phyloP scores from a whole-genome alignment of 2,329 filamentous ascomycete genomes.

The Trichoderma citrinoviride region DNA sequence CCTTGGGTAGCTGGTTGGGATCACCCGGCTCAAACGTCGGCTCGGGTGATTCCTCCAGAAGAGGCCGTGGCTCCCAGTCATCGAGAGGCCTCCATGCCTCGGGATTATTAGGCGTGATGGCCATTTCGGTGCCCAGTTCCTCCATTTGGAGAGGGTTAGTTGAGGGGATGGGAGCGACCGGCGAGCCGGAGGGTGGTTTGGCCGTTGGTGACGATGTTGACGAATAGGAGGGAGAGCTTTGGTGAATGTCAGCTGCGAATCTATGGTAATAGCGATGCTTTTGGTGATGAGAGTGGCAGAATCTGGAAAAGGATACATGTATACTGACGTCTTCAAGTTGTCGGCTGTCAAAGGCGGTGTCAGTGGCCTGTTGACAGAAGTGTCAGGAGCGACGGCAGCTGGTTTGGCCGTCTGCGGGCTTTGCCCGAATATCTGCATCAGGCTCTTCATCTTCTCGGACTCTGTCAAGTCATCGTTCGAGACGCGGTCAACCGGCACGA shows the following conservation, averaged over 20 bases:
- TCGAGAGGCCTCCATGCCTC: constrained; percentile 11
- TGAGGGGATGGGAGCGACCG: constrained; percentile 17
- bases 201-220: neutral
- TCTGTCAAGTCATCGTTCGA: constrained; percentile 18
- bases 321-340: constrained; percentile 32
- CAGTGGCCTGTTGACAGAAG: constrained; percentile 23
- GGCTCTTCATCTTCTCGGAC: constrained; percentile 16
- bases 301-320: no score
- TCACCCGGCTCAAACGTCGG: neutral
- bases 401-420: neutral
- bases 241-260: neutral
- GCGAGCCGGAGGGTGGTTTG: neutral
- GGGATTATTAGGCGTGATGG: constrained; percentile 19
- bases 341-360: constrained; percentile 33
- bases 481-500: neutral
- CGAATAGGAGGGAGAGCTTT: neutral
- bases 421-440: constrained; percentile 20
- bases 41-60: neutral
- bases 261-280: neutral
- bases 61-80: constrained; percentile 14
- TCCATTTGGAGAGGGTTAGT: constrained; percentile 20
- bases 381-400: constrained; percentile 19
- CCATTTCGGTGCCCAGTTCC: neutral
- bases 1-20: neutral
- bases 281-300: neutral